These are phyloP conservation scores for Pichia sp. DNA, from an alignment of 1,139 yeast genomes.

Conservation along the genomic window DNA sequence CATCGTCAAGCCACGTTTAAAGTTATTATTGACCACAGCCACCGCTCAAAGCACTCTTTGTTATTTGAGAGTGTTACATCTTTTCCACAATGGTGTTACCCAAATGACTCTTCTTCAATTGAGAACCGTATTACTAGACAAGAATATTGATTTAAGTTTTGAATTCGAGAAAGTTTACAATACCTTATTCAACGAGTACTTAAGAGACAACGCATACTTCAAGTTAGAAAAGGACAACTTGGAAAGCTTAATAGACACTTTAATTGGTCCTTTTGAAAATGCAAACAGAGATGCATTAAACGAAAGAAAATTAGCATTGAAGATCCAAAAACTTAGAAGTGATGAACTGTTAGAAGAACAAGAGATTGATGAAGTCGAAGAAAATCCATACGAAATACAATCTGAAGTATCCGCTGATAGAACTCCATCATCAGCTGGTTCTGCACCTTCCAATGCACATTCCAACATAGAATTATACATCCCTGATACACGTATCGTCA, in stretches of 20 bases:
- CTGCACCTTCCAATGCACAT: background rate
- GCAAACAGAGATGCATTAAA: conserved; percentile 51
- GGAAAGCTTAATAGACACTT: conserved; percentile 53
- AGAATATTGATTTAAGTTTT: conserved; percentile 45
- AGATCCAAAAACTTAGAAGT: conserved; percentile 27
- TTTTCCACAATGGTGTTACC: conserved; percentile 59
- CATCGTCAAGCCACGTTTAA: conserved; percentile 65
- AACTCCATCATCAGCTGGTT: background rate
- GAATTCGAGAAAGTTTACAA: conserved; percentile 71
- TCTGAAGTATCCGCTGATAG: too few relatives aligned
- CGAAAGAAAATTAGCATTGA: conserved; percentile 43
- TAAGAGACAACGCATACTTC: conserved; percentile 69
- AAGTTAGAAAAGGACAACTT: conserved; percentile 70
- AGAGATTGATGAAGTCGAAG: background rate
- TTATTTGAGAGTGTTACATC: conserved; percentile 73
- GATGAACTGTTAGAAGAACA: conserved; percentile 20
- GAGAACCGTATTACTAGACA: conserved; percentile 49
- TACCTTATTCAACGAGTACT: conserved; percentile 71
- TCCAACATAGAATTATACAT: conserved; percentile 10
- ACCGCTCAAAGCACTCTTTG: conserved; percentile 66
- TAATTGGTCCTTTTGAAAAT: conserved; percentile 50
- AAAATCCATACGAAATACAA: conserved; percentile 22
- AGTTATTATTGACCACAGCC: conserved; percentile 61
- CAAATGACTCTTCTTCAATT: conserved; percentile 59
- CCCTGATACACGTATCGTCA: conserved; percentile 18